Conservation (phyloP, 768 basidiomycete species). For the Naganishia kalamii region DNA sequence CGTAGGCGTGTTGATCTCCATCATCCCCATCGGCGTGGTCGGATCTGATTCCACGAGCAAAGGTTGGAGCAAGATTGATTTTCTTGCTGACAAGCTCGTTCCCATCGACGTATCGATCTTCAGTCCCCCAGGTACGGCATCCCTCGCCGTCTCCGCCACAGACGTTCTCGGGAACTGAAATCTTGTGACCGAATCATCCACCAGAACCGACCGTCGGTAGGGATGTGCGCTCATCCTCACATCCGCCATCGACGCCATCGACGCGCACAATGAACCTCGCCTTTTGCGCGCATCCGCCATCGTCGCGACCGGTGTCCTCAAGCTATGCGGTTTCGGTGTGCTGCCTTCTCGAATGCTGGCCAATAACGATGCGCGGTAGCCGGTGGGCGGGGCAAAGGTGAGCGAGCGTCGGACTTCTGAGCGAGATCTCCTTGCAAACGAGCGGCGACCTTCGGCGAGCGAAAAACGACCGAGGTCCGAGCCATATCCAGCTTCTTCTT, state of each 20-base stretch:
- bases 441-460: background rate
- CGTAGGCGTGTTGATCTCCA: conserved; percentile 6
- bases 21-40: background rate
- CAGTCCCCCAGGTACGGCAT: background rate
- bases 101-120: background rate
- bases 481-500: background rate
- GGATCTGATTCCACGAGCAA: background rate
- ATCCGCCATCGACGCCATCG: background rate
- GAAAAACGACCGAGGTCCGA: background rate
- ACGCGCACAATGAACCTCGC: background rate
- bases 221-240: conserved; percentile 9
- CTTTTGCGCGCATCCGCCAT: background rate
- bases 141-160: background rate
- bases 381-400: conserved; percentile 2
- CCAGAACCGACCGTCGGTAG: background rate
- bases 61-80: background rate
- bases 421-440: conserved; percentile 1
- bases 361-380: conserved; percentile 3
- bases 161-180: conserved; percentile 18
- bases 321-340: background rate
- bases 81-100: background rate
- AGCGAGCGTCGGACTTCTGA: conserved; percentile 13
- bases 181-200: conserved; percentile 21
- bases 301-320: background rate
- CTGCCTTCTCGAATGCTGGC: background rate